Base-by-base conservation (phyloP, 2,329 filamentous ascomycete species). In the Xylaria sp. region DNA sequence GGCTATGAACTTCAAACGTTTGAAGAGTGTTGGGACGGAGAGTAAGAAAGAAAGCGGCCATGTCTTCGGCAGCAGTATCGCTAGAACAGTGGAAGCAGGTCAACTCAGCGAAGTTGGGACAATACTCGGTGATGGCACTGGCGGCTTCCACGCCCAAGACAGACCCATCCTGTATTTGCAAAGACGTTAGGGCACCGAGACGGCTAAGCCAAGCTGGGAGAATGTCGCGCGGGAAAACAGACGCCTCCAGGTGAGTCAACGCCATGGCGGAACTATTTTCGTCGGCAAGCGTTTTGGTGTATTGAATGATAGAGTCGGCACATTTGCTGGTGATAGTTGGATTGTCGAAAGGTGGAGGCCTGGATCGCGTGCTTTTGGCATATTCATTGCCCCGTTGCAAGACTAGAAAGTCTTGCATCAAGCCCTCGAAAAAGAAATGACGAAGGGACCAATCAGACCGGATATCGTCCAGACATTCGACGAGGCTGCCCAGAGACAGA, bases 401-500 rank as follows among this genome's bases (percentile, higher is more conserved):
- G 64, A 78, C 78, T 60, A 79, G 71, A 62, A 81, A 80, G 9
- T 72, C 73, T 68, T 78, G 72, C 79, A 86, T 83, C 3, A 79
- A 77, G 1, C 78, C 80, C 2, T 75, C 74, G 57, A 86, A 86
- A 70, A 86, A 84, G 9, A 60, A 73, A 1, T 78, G 66, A 15
- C 78, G 74, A 39, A 79, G 69, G 2, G 62, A 51, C 0, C 68
- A 67, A 32, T 80, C 75, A 34, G 77, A 75, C 9, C 70, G 69
- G 44, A 86, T 82, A 66, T 90, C 87, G 10, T 87, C 84, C 1
- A 93, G 82, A 25, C 92, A 82, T 50, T 88, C 81, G 12, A 82
- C 80, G 0, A 93, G 82, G 75, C 91, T 88, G 63, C 88, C 83
- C 10, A 93, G 84, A 72, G 91, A 88, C 46, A 94, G 82, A 32